These are phyloP conservation scores for Leccinum griseonigrum DNA, from an alignment of 1,284 basidiomycete species.

Conservation along the genomic window DNA sequence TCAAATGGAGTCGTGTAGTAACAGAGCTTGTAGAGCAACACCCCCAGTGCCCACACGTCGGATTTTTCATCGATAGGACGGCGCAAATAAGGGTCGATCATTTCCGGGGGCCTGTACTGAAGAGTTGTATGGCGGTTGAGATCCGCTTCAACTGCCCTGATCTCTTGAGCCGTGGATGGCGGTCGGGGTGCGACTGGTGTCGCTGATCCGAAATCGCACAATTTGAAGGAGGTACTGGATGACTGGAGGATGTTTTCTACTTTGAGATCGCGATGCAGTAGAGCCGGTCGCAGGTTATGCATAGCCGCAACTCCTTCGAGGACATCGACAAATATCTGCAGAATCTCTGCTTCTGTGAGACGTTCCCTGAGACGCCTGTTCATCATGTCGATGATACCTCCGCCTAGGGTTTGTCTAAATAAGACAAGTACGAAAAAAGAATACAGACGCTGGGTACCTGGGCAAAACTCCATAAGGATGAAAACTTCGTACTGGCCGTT, in stretches of 20 bases:
- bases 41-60: constrained; percentile 97
- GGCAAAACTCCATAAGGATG: constrained; percentile 98
- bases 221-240: constrained; percentile 78
- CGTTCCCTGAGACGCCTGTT: constrained; percentile 93
- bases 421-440: constrained; percentile 2
- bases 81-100: constrained; percentile 90
- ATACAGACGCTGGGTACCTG: constrained; percentile 40
- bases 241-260: constrained; percentile 96
- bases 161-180: constrained; percentile 75
- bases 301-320: constrained; percentile 93
- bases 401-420: constrained; percentile 51
- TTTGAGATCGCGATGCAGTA: constrained; percentile 97
- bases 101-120: constrained; percentile 96
- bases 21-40: constrained; percentile 90
- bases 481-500: constrained; percentile 93
- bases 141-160: constrained; percentile 86
- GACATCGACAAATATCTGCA: constrained; percentile 96
- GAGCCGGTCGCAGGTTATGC: constrained; percentile 88
- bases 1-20: constrained; percentile 99
- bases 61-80: constrained; percentile 90
- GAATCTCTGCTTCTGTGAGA: constrained; percentile 91
- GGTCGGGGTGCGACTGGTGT: constrained; percentile 68
- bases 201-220: constrained; percentile 98
- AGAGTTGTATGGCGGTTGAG: constrained; percentile 93
- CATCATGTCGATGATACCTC: constrained; percentile 99